Conservation (phyloP, 2,329 filamentous ascomycete genomes). For the Claviceps paspali region DNA sequence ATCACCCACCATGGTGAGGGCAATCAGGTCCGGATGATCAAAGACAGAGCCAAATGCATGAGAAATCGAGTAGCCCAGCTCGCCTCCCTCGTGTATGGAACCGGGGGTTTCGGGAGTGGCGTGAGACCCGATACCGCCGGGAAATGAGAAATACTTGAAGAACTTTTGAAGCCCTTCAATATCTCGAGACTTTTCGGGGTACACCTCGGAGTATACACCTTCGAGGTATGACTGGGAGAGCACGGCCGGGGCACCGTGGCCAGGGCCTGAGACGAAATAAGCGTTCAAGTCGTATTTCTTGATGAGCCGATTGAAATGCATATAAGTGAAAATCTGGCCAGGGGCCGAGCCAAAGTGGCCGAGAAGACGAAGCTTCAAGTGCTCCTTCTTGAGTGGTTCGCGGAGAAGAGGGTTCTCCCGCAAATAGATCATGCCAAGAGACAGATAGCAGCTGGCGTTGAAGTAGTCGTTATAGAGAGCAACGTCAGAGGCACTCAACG, state of each 20-base stretch:
- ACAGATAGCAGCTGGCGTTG: slow-evolving; percentile 59
- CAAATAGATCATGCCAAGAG: slow-evolving; percentile 68
- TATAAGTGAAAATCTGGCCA: slow-evolving; percentile 69
- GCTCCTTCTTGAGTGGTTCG: slow-evolving; percentile 51
- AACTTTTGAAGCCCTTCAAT: slow-evolving; percentile 55
- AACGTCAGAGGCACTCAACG: slow-evolving; percentile 50
- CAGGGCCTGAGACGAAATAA: slow-evolving; percentile 61
- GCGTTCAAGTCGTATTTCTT: slow-evolving; percentile 63
- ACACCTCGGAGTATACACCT: slow-evolving; percentile 63
- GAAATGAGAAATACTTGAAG: slow-evolving; percentile 75
- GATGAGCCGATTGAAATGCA: slow-evolving; percentile 70
- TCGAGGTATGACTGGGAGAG: slow-evolving; percentile 66
- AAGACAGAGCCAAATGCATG: slow-evolving; percentile 67
- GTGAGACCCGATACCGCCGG: slow-evolving; percentile 63
- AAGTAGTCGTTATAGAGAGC: slow-evolving; percentile 58
- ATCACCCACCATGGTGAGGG: slow-evolving; percentile 65
- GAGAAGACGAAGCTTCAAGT: slow-evolving; percentile 58
- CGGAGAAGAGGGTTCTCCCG: slow-evolving; percentile 57
- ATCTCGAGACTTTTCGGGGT: slow-evolving; percentile 57
- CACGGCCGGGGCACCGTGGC: slow-evolving; percentile 62
- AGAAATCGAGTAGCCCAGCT: slow-evolving; percentile 68
- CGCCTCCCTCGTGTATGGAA: slow-evolving; percentile 63
- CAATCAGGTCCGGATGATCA: slow-evolving; percentile 59
- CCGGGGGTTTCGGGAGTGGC: slow-evolving; percentile 68
- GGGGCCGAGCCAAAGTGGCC: slow-evolving; percentile 70